Conservation (phyloP, 2,329 filamentous ascomycete species). For the Cercospora nicotianae region DNA sequence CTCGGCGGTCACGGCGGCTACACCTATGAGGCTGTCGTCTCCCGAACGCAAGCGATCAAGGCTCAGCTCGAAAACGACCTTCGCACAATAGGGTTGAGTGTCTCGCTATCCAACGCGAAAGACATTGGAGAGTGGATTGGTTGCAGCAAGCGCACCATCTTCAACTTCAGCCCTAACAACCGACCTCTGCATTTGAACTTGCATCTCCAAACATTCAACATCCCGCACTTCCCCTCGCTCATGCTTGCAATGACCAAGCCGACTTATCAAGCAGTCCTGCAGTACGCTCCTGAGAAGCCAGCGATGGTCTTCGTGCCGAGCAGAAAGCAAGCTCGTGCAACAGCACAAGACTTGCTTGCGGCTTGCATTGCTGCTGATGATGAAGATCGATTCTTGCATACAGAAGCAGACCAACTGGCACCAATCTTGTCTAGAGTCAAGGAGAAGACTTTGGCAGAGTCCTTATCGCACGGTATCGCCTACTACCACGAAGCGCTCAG, state of each 20-base stretch:
- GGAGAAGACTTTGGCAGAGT: slow-evolving; percentile 83
- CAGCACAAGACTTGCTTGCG: slow-evolving; percentile 82
- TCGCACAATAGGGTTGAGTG: slow-evolving; percentile 85
- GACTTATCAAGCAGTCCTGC: slow-evolving; percentile 82
- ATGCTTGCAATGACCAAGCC: slow-evolving; percentile 99
- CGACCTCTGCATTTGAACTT: slow-evolving; percentile 87
- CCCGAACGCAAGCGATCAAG: slow-evolving; percentile 94
- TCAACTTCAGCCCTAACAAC: slow-evolving; percentile 94
- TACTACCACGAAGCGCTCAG: slow-evolving; percentile 96
- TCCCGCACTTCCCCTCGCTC: slow-evolving; percentile 93
- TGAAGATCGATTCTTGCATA: slow-evolving; percentile 89
- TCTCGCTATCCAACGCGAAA: slow-evolving; percentile 87
- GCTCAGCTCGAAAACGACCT: slow-evolving; percentile 81
- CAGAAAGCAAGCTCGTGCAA: slow-evolving; percentile 87
- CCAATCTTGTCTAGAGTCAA: slow-evolving; percentile 81
- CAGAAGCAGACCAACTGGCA: slow-evolving; percentile 75
- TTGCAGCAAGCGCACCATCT: slow-evolving; percentile 95
- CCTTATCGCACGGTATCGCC: slow-evolving; percentile 87
- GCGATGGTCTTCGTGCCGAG: slow-evolving; percentile 89
- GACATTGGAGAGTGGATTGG: slow-evolving; percentile 98
- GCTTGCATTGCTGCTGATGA: slow-evolving; percentile 85
- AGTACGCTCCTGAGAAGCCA: slow-evolving; percentile 82
- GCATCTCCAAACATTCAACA: slow-evolving; percentile 91
- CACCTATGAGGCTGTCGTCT: slow-evolving; percentile 95
- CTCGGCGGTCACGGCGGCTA: slow-evolving; percentile 83